Base-by-base conservation (phyloP, 2,329 filamentous ascomycete species). In the Stromatinia cepivora region DNA sequence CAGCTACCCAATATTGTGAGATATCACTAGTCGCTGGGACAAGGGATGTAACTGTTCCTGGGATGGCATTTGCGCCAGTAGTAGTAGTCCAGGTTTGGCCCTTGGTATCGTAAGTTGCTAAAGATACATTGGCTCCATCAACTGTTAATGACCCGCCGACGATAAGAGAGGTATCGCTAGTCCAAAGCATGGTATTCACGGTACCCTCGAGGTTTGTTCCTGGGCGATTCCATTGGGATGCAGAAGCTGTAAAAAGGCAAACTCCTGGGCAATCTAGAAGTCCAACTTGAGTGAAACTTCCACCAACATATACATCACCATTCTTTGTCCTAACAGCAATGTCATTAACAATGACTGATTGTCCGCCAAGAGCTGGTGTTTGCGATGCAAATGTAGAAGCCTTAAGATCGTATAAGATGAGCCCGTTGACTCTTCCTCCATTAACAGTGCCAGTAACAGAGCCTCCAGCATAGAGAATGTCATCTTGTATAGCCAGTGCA, bases 391-490 rank as follows among this genome's bases (percentile, higher is more conserved):
- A 93, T 3, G 84, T 83, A 66, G 86, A 87, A 61, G 82, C 85
- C 2, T 82, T 82, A 22, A 99, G 83, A 77, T 97, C 88, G 79
- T 95, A 98, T 0, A 90, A 86, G 46, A 97, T 81, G 20, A 99
- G 82, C 2, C 94, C 95, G 71, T 85, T 87, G 65, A 97, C 82
- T 22, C 81, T 80, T 31, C 82, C 85, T 42, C 85, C 85, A 66
- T 87, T 85, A 57, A 94, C 82, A 1, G 81, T 88, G 59, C 94
- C 95, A 34, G 87, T 90, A 56, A 99, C 82, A 53, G 86, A 86
- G 31, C 95, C 96, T 74, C 94, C 95, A 34, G 92, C 93, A 77
- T 90, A 98, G 5, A 98, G 84, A 28, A 86, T 86, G 69, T 89
- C 86, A 17, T 84, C 86, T 57, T 88, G 83, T 20, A 92, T 81